Percentiles rank a stretch among this genome's conserved stretches.
Conservation (phyloP, 257 asterid species). For the Penstemon barbatus region DNA sequence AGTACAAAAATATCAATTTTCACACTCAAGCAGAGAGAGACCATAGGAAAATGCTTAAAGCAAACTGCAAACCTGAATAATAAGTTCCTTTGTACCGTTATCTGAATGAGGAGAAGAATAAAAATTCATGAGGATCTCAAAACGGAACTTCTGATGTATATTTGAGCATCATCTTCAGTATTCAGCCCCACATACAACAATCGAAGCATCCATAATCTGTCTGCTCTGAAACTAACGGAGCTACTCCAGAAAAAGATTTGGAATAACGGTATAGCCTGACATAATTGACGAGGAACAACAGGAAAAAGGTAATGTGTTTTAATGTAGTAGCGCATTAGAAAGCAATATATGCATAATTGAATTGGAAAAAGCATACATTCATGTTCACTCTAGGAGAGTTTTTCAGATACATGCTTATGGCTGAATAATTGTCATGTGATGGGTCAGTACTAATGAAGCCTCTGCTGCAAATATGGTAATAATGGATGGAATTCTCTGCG, state of each 20-base stretch:
- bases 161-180: slow-evolving; percentile 71
- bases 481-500: slow-evolving; percentile 82
- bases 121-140: slow-evolving; percentile 64
- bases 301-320: slow-evolving; percentile 22
- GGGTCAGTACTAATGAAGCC: slow-evolving; percentile 76
- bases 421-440: slow-evolving; percentile 60
- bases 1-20: slow-evolving; percentile 6
- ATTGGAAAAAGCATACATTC: slow-evolving; percentile 52
- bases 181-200: slow-evolving; percentile 68
- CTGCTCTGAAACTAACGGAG: slow-evolving; percentile 61
- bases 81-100: slow-evolving; percentile 72
- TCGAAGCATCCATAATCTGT: slow-evolving; percentile 86
- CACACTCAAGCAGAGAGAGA: slow-evolving; percentile 17
- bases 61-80: slow-evolving; percentile 60
- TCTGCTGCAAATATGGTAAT: slow-evolving; percentile 76
- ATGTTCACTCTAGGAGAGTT: slow-evolving; percentile 56
- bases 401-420: slow-evolving; percentile 62
- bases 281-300: slow-evolving; percentile 23
- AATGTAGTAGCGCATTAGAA: slow-evolving; percentile 10
- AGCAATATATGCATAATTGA: not conserved
- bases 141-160: slow-evolving; percentile 58
- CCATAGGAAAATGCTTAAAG: not conserved
- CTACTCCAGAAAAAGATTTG: slow-evolving; percentile 72
- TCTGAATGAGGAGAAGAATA: slow-evolving; percentile 84
- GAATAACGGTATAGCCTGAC: slow-evolving; percentile 78